Evolutionary conservation across 2,329 filamentous ascomycete species (phyloP).

Genomic region (Epichloe brachyelytri): DNA sequence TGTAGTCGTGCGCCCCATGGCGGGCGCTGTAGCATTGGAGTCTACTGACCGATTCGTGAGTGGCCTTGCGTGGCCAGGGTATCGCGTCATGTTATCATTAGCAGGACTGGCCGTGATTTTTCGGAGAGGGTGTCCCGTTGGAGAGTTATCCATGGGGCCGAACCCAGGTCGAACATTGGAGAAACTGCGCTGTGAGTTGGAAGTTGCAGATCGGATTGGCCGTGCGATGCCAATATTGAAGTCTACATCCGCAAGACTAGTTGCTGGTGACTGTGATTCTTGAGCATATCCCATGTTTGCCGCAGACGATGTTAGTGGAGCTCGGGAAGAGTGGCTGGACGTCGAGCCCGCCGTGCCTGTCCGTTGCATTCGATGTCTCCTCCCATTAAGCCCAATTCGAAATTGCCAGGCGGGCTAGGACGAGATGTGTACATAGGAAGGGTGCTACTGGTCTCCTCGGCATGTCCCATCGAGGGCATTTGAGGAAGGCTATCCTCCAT

Average conservation of each 20-base stretch:
- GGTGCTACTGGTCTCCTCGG: constrained; percentile 48
- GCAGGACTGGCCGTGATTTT: constrained; percentile 18
- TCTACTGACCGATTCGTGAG: constrained; percentile 20
- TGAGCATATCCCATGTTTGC: constrained; percentile 43
- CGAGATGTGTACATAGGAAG: constrained; percentile 50
- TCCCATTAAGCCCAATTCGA: constrained; percentile 39
- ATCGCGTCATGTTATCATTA: constrained; percentile 16
- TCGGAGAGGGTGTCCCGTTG: constrained; percentile 7
- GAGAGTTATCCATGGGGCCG: constrained; percentile 9
- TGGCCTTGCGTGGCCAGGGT: constrained; percentile 21
- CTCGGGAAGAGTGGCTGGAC: constrained; percentile 50
- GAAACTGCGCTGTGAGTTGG: constrained; percentile 23
- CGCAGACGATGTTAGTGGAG: constrained; percentile 47
- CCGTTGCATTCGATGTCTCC: constrained; percentile 35
- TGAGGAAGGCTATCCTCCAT: constrained; percentile 37
- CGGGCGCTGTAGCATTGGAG: constrained; percentile 12
- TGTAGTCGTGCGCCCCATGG: constrained; percentile 5
- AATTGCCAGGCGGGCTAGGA: constrained; percentile 38
- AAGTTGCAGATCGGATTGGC: constrained; percentile 22
- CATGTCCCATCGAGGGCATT: constrained; percentile 47
- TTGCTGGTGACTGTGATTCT: constrained; percentile 23
- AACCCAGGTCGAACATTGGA: constrained; percentile 8
- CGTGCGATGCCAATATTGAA: constrained; percentile 10
- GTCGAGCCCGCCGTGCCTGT: constrained; percentile 42
- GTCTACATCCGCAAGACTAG: constrained; percentile 19